These are phyloP conservation scores for Fusarium decemcellulare DNA, from an alignment of 2,329 filamentous ascomycete species.

Conservation along the genomic window DNA sequence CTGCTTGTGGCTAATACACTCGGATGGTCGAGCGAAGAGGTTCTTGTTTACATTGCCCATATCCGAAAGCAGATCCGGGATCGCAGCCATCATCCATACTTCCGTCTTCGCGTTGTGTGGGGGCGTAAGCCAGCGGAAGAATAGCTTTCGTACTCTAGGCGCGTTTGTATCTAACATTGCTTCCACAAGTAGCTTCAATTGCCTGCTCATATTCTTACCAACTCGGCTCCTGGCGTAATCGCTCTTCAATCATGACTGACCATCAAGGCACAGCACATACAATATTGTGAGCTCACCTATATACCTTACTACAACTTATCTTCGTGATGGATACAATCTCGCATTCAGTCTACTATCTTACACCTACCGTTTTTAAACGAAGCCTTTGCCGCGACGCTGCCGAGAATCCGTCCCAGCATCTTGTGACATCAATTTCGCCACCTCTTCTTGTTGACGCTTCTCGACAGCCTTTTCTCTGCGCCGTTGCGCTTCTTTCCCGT, in stretches of 20 bases:
- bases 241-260: too few relatives aligned
- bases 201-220: too few relatives aligned
- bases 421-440: not conserved
- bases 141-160: too few relatives aligned
- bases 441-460: constrained; percentile 6
- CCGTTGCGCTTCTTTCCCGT: not conserved
- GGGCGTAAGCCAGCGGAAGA: not conserved
- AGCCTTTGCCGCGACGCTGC: constrained; percentile 5
- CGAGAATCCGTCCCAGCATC: constrained; percentile 4
- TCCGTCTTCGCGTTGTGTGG: not conserved
- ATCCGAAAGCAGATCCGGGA: not conserved
- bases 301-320: too few relatives aligned
- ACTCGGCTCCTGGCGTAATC: too few relatives aligned
- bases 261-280: too few relatives aligned
- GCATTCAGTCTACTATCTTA: too few relatives aligned
- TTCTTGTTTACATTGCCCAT: not conserved
- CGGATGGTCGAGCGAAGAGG: not conserved
- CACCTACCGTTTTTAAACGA: not conserved
- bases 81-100: not conserved
- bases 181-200: too few relatives aligned
- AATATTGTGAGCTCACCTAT: too few relatives aligned
- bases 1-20: not conserved
- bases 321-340: too few relatives aligned
- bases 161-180: too few relatives aligned
- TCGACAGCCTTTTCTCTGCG: constrained; percentile 9